phyloP scores from a whole-genome alignment of 768 basidiomycete genomes.

The Tylopilus subfusipes region DNA sequence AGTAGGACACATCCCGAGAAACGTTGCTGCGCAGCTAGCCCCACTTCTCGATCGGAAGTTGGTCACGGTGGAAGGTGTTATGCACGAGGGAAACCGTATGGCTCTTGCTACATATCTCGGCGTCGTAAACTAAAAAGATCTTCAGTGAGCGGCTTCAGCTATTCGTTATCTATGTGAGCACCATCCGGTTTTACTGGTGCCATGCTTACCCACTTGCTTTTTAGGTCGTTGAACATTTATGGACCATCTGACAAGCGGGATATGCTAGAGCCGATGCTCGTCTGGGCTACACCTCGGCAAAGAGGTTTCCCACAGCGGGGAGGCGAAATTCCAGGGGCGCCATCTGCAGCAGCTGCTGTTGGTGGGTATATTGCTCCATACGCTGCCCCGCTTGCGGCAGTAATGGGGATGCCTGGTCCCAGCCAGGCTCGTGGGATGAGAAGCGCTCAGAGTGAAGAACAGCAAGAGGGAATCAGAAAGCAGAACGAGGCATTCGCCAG shows the following conservation, averaged over 20 bases:
- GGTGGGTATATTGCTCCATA: constrained; percentile 16
- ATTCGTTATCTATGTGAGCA: constrained; percentile 61
- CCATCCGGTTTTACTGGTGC: neutral
- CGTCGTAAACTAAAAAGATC: neutral
- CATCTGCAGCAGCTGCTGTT: constrained; percentile 19
- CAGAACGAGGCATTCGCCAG: constrained; percentile 48
- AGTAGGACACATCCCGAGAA: constrained; percentile 77
- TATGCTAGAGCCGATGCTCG: constrained; percentile 59
- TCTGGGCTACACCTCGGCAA: constrained; percentile 73
- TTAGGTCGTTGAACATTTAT: constrained; percentile 68
- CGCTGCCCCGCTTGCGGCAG: constrained; percentile 15
- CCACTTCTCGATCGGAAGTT: constrained; percentile 63
- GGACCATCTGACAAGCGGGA: constrained; percentile 58
- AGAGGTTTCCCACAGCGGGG: constrained; percentile 45
- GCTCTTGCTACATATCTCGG: neutral
- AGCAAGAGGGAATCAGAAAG: constrained; percentile 30
- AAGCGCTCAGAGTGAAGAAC: constrained; percentile 31
- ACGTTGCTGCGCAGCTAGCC: constrained; percentile 56
- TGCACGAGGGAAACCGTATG: constrained; percentile 65
- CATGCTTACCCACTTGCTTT: neutral
- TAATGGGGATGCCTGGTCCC: constrained; percentile 17
- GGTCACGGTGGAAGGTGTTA: constrained; percentile 69
- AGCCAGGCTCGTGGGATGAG: constrained; percentile 15
- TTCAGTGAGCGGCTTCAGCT: constrained; percentile 44
- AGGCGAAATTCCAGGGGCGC: constrained; percentile 12